Evolutionary conservation across 169 alveolate species (phyloP).

Genomic region (Eimeria sp.): DNA sequence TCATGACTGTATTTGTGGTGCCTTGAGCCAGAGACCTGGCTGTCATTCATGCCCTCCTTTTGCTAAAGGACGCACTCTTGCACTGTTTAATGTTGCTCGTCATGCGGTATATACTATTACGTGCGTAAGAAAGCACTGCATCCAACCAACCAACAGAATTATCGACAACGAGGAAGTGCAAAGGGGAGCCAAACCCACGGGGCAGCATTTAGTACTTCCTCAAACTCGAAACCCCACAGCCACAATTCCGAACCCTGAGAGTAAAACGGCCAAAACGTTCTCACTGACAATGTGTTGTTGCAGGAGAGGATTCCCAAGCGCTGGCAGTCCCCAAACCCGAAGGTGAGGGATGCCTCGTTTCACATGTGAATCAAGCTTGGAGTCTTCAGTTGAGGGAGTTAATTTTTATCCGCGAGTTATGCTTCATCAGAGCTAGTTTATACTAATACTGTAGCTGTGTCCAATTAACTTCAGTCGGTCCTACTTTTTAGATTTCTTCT

Average conservation of each 20-base stretch:
- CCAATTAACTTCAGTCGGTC: neutral
- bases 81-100: neutral
- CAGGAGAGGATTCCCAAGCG: neutral
- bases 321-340: neutral
- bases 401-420: neutral
- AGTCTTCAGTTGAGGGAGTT: neutral
- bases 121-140: neutral
- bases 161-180: neutral
- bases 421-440: neutral
- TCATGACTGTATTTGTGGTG: neutral
- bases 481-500: neutral
- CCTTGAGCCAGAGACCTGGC: neutral
- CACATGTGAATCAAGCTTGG: neutral
- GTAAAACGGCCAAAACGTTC: neutral
- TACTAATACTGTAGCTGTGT: neutral
- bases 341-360: neutral
- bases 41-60: neutral
- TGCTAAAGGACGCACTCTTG: neutral
- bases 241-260: neutral
- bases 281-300: neutral
- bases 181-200: neutral
- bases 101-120: neutral
- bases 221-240: neutral
- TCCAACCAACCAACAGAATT: neutral
- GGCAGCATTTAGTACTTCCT: neutral